Percentiles rank a stretch among this genome's conserved stretches.
Evolutionary conservation across 805 yeast genomes (phyloP).

Genomic region (Schizosaccharomyces octosporus): DNA sequence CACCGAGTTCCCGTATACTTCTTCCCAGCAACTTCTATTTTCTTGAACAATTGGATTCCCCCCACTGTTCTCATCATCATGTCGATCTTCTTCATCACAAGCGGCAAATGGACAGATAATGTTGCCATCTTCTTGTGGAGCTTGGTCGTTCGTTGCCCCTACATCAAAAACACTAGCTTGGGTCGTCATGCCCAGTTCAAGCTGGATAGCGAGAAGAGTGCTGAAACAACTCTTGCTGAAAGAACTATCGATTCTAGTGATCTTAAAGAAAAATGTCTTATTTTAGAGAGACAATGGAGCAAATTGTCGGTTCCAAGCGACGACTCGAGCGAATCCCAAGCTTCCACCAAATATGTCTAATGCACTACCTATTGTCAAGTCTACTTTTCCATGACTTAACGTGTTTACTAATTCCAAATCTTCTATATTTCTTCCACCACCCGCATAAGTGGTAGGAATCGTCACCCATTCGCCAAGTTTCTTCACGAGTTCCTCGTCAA

Average conservation of each 20-base stretch:
- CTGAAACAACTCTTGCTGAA: not conserved
- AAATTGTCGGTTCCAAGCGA: constrained; percentile 1
- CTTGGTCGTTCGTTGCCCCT: not conserved
- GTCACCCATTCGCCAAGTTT: constrained; percentile 56
- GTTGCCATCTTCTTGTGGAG: not conserved
- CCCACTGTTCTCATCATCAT: not conserved
- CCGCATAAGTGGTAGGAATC: constrained; percentile 76
- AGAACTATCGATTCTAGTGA: not conserved
- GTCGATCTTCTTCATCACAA: not conserved
- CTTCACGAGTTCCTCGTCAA: constrained; percentile 53
- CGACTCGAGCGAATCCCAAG: not conserved
- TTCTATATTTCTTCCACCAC: constrained; percentile 60
- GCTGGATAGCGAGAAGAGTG: not conserved
- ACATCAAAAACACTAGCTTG: not conserved
- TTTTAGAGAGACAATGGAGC: not conserved
- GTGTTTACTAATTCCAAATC: constrained; percentile 45
- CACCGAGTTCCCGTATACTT: not conserved
- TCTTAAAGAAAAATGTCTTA: not conserved
- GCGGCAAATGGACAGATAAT: not conserved
- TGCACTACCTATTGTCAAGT: constrained; percentile 79
- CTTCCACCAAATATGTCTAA: constrained; percentile 83
- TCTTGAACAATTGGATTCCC: not conserved
- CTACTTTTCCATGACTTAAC: constrained; percentile 63
- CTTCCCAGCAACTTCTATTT: not conserved
- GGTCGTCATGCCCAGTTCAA: not conserved